These are phyloP conservation scores for Neurospora terricola DNA, from an alignment of 495 filamentous ascomycete species.

Conservation along the genomic window DNA sequence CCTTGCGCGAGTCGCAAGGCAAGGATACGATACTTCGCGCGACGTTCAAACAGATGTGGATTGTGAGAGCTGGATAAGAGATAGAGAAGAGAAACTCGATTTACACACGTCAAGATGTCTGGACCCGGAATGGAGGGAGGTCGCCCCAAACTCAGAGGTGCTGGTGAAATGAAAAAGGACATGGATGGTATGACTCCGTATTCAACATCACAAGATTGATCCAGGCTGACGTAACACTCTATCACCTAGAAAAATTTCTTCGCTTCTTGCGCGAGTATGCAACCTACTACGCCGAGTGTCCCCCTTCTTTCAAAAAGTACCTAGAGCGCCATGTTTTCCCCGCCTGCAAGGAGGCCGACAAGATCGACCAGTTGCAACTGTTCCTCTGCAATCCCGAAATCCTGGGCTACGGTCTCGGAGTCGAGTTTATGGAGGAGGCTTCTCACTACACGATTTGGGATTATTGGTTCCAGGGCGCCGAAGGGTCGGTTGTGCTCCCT, in stretches of 20 bases:
- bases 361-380: background rate
- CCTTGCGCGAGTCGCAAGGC: background rate
- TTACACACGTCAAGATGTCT: background rate
- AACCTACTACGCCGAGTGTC: constrained; percentile 3
- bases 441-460: constrained; percentile 1
- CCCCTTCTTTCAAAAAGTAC: constrained; percentile 3
- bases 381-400: constrained; percentile 3
- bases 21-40: background rate
- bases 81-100: background rate
- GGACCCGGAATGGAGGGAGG: background rate
- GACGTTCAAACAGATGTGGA: background rate
- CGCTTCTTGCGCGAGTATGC: constrained; percentile 7
- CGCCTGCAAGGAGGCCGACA: background rate
- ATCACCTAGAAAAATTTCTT: background rate
- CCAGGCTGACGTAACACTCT: background rate
- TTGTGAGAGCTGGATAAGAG: background rate
- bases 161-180: background rate
- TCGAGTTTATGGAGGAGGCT: background rate
- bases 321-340: constrained; percentile 4
- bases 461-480: background rate
- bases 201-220: background rate
- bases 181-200: background rate
- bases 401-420: background rate
- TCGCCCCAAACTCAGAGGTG: background rate
- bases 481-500: background rate